A percentile compares a stretch with the other conserved stretches of the same genome.
Evolutionary conservation across 345 rosid genomes (phyloP).

Genomic region (Citrus inodora): DNA sequence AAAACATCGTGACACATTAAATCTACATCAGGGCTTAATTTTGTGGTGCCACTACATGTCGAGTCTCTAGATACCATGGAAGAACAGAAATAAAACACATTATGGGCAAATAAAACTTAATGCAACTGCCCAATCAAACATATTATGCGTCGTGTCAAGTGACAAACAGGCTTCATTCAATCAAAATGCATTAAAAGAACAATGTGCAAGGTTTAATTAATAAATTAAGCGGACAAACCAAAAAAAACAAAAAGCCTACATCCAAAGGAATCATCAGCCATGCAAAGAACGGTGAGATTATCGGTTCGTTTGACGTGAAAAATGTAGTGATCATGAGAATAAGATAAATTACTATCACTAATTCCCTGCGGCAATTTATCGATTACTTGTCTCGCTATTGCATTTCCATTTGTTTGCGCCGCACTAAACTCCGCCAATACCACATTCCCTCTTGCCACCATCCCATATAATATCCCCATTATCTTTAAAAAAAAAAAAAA

Average conservation of each 20-base stretch:
- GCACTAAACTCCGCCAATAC: constrained; percentile 50
- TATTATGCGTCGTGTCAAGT: no score
- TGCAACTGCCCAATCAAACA: no score
- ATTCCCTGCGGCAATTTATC: constrained; percentile 28
- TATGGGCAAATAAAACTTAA: neutral
- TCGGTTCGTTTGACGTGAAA: constrained; percentile 49
- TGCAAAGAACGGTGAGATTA: constrained; percentile 48
- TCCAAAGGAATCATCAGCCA: constrained; percentile 41
- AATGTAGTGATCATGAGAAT: constrained; percentile 43
- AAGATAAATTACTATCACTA: constrained; percentile 29
- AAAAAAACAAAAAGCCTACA: constrained; percentile 11
- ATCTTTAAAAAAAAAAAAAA: neutral
- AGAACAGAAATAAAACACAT: neutral
- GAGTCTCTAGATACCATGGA: no score
- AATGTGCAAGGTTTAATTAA: no score
- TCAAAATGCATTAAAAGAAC: neutral
- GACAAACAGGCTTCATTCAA: no score
- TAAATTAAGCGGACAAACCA: no score
- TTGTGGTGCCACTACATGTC: no score
- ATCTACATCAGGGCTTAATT: no score
- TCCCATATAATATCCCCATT: constrained; percentile 49
- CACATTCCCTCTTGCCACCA: constrained; percentile 50
- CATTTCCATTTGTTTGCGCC: constrained; percentile 32
- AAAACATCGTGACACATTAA: no score
- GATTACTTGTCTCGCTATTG: constrained; percentile 38